Evolutionary conservation across 352 stramenopile genomes (phyloP).

Genomic region (Phytophthora vignae): DNA sequence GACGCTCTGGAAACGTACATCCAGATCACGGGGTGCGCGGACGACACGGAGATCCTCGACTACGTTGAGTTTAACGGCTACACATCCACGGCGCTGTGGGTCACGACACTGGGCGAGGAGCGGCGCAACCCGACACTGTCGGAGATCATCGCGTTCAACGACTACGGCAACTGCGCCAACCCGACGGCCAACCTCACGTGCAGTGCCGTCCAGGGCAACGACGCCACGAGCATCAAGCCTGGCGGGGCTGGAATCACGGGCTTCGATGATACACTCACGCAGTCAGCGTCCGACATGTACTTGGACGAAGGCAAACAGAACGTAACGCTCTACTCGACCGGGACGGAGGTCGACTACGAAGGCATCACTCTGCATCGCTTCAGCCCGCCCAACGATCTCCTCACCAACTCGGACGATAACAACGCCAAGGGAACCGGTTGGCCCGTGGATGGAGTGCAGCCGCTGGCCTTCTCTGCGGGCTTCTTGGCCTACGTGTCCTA

Average conservation of each 20-base stretch:
- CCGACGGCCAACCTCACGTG: constrained; percentile 65
- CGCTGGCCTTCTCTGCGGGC: constrained; percentile 60
- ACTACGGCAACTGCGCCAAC: constrained; percentile 62
- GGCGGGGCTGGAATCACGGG: constrained; percentile 50
- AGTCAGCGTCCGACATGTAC: constrained; percentile 46
- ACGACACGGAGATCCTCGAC: constrained; percentile 55
- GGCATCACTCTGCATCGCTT: constrained; percentile 61
- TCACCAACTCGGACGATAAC: constrained; percentile 42
- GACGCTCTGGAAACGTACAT: constrained; percentile 47
- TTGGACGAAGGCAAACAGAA: constrained; percentile 55
- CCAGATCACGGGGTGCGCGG: constrained; percentile 70
- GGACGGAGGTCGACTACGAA: constrained; percentile 45
- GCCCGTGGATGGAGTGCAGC: constrained; percentile 76
- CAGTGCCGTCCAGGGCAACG: constrained; percentile 48
- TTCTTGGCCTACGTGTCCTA: constrained; percentile 78
- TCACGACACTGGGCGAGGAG: constrained; percentile 53
- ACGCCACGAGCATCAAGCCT: constrained; percentile 49
- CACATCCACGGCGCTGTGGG: constrained; percentile 52
- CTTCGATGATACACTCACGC: constrained; percentile 39
- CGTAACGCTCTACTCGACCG: constrained; percentile 54
- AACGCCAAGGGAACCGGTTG: constrained; percentile 50
- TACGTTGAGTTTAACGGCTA: constrained; percentile 72
- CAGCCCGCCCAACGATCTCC: constrained; percentile 44
- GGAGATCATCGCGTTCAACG: constrained; percentile 60
- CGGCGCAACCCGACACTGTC: constrained; percentile 64